Percentiles rank a stretch among this genome's conserved stretches.
phyloP scores from a whole-genome alignment of 352 stramenopile genomes.

The Phytopythium mirpurense region DNA sequence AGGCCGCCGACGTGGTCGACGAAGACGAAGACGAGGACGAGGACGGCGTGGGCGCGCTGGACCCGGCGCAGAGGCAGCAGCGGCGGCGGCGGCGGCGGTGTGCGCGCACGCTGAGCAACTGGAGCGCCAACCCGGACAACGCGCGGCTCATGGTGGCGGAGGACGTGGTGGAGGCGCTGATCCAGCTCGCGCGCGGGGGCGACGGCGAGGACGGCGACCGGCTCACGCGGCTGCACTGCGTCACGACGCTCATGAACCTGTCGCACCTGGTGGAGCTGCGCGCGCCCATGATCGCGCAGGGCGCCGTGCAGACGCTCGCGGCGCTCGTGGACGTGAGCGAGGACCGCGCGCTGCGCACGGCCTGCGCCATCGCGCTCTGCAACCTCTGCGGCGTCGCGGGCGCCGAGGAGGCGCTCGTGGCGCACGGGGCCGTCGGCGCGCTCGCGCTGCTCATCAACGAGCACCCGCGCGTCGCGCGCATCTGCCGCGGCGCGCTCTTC shows the following conservation, averaged over 20 bases:
- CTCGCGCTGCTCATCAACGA: conserved; percentile 82
- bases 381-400: conserved; percentile 83
- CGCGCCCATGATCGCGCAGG: conserved; percentile 56
- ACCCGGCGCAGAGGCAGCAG: conserved; percentile 23
- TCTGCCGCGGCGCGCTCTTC: conserved; percentile 78
- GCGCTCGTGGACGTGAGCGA: conserved; percentile 66
- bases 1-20: background rate
- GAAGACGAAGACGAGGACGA: conserved; percentile 1
- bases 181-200: conserved; percentile 49
- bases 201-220: conserved; percentile 44
- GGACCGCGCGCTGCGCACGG: conserved; percentile 58
- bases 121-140: conserved; percentile 84
- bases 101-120: conserved; percentile 83
- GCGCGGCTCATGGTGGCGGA: conserved; percentile 84
- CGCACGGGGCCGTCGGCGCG: conserved; percentile 74
- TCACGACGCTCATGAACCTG: conserved; percentile 85
- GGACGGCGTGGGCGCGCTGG: background rate
- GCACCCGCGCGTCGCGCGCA: conserved; percentile 48
- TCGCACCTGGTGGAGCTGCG: conserved; percentile 63
- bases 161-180: conserved; percentile 81
- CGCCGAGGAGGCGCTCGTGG: conserved; percentile 72
- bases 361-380: conserved; percentile 82
- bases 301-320: conserved; percentile 65
- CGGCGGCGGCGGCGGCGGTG: conserved; percentile 57
- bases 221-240: conserved; percentile 61